Base-by-base conservation (phyloP, 2,329 filamentous ascomycete genomes). In the Paraconiothyrium sp. region DNA sequence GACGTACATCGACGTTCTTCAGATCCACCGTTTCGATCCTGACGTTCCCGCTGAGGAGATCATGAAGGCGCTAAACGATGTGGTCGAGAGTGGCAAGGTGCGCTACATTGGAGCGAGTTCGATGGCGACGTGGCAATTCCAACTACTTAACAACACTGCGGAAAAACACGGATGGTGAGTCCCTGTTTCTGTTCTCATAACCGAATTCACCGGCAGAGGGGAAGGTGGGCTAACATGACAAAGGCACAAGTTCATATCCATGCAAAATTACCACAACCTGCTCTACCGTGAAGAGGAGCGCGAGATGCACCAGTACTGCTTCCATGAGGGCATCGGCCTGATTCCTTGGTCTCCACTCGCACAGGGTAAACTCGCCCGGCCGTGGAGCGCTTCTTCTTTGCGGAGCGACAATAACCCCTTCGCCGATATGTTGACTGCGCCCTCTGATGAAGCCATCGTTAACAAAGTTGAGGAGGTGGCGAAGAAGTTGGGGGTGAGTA, bases 81-180 rank as follows among this genome's bases (percentile, higher is more conserved):
- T 72, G 1, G 57, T 73, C 2, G 37, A 51, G 24, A 62, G 54
- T 27, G 70, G 70, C 1, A 72, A 74, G 49, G 72, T 72, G 44
- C 61, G 68, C 7, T 73, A 73, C 47, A 50, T 74, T 14, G 71
- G 72, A 14, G 72, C 46, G 39, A 52, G 46, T 37, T 58, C 80
- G 75, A 83, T 83, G 81, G 74, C 76, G 3, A 76, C 81, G 10
- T 83, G 80, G 81, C 80, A 83, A 65, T 83, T 83, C 72, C 80
- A 81, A 65, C 70, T 73, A 47, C 75, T 83, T 9, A 78, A 82
- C 49, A 80, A 79, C 68, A 74, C 80, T 59, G 81, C 81, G 54
- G 72, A 71, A 41, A 69, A 69, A 50, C 74, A 82, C 58, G 76
- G 76, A 68, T 83, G 81, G 54, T 47, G 39, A 54, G 39, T 44